phyloP scores from a whole-genome alignment of 1,284 basidiomycete genomes.

The Gymnopus androsaceus region DNA sequence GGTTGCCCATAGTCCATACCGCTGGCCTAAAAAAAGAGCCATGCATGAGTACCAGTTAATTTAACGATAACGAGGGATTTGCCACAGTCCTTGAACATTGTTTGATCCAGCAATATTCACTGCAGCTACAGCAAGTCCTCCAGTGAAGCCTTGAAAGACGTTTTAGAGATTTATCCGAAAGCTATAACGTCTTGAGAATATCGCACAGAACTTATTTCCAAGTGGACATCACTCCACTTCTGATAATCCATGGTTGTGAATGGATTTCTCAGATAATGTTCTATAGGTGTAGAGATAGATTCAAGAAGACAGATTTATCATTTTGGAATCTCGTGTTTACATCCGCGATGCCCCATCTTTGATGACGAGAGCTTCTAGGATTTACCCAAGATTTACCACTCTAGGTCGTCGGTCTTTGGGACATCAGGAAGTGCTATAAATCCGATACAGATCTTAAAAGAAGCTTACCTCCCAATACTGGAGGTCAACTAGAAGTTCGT shows the following conservation, averaged over 20 bases:
- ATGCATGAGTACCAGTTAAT: no score
- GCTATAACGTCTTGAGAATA: no score
- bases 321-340: no score
- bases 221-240: constrained; percentile 67
- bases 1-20: constrained; percentile 66
- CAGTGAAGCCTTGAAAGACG: no score
- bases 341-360: constrained; percentile 73
- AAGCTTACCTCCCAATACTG: constrained; percentile 58
- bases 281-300: no score
- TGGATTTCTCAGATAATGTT: constrained; percentile 71
- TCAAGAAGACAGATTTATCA: no score
- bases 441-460: no score
- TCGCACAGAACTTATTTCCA: constrained; percentile 98
- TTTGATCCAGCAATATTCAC: constrained; percentile 84
- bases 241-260: constrained; percentile 37
- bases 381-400: no score
- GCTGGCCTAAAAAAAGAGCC: constrained; percentile 56
- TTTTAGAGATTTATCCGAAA: no score
- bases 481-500: constrained; percentile 49
- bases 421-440: no score
- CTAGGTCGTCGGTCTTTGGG: constrained; percentile 50
- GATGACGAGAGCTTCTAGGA: constrained; percentile 82
- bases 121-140: constrained; percentile 71
- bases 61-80: no score
- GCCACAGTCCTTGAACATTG: constrained; percentile 50